Base-by-base conservation (phyloP, 2,329 filamentous ascomycete genomes). In the Ceratocystis eucalypticola region DNA sequence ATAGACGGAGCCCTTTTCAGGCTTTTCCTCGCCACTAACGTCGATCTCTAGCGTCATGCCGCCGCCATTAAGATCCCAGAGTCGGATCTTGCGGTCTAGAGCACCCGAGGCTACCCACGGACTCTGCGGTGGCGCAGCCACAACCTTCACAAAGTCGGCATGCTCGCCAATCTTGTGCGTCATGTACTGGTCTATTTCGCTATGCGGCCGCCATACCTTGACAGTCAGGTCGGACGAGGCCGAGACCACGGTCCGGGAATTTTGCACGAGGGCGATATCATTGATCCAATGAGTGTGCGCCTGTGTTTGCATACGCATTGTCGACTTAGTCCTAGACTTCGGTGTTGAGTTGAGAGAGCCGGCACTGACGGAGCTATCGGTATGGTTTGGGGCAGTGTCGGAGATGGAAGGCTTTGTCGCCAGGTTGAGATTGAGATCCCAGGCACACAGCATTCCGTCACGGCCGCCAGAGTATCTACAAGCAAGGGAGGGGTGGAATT, bases 231-330 rank as follows among this genome's bases (percentile, higher is more conserved):
- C 92, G n/a, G 92, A 96, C 3, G 91, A 96, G 22, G 89, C 91
- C 8, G 92, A 95, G 41, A 96, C 88, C 62, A 96, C 80, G 25
- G 89, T 88, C 20, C 85, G 80, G 72, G 92, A 90, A 72, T 86
- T 84, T 73, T 91, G 84, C 6, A 88, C 88, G 65, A 96, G 82
- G 25, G 86, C 84, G 69, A 96, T 89, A 75, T 96, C 92, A 77
- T 96, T 96, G 77, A 96, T 88, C 92, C 92, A 96, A 76, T 96
- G 91, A 63, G 91, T 96, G 75, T 96, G 92, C 7, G 92, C 91
- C 70, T 84, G 82, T 17, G 80, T 82, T 71, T 85, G 83, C 53
- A 81, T 76, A 68, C 84, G 83, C 73, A 87, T 86, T 28, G 77
- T 82, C 63, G 84, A 84, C 20, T 78, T 77, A 57, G 78, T 73